These are phyloP conservation scores for Thermothelomyces thermophilus DNA, from an alignment of 2,329 filamentous ascomycete species.

Conservation along the genomic window DNA sequence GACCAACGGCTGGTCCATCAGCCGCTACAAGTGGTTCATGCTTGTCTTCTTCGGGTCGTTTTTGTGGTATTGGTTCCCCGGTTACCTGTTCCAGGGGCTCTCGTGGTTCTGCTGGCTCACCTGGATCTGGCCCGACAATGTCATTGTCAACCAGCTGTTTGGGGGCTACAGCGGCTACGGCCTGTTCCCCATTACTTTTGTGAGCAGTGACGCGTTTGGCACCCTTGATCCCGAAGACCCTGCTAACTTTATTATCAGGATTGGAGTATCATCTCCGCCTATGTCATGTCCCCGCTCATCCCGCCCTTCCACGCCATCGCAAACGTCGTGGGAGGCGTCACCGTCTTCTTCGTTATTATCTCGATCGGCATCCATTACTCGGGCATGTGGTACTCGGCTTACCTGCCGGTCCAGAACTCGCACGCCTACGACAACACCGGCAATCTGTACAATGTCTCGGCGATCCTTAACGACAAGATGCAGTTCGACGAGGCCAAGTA, in stretches of 20 bases:
- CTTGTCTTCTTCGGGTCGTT: slow-evolving; percentile 48
- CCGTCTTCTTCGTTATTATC: slow-evolving; percentile 49
- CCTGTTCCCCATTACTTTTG: slow-evolving; percentile 33
- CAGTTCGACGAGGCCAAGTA: slow-evolving; percentile 58
- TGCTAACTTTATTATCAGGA: slow-evolving; percentile 23
- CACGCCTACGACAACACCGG: slow-evolving; percentile 61
- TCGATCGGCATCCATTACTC: slow-evolving; percentile 55
- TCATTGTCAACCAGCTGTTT: slow-evolving; percentile 40
- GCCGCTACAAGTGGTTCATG: slow-evolving; percentile 58
- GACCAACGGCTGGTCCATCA: slow-evolving; percentile 55
- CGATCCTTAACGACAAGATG: slow-evolving; percentile 50
- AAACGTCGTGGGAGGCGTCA: slow-evolving; percentile 47
- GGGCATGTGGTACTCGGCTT: slow-evolving; percentile 51
- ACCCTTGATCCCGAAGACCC: no score
- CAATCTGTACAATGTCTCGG: slow-evolving; percentile 50
- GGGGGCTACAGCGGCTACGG: slow-evolving; percentile 37
- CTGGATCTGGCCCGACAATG: slow-evolving; percentile 43
- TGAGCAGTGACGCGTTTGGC: slow-evolving; percentile 5
- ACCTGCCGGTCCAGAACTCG: slow-evolving; percentile 55
- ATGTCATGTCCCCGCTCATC: slow-evolving; percentile 42
- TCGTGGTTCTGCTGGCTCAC: slow-evolving; percentile 39
- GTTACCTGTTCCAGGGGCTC: slow-evolving; percentile 47
- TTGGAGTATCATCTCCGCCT: slow-evolving; percentile 41
- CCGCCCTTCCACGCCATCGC: slow-evolving; percentile 51
- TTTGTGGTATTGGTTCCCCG: slow-evolving; percentile 50